Percentiles rank a stretch among this genome's conserved stretches.
These are phyloP conservation scores for Chalciporus piperatoides DNA, from an alignment of 1,284 basidiomycete genomes.

Conservation along the genomic window DNA sequence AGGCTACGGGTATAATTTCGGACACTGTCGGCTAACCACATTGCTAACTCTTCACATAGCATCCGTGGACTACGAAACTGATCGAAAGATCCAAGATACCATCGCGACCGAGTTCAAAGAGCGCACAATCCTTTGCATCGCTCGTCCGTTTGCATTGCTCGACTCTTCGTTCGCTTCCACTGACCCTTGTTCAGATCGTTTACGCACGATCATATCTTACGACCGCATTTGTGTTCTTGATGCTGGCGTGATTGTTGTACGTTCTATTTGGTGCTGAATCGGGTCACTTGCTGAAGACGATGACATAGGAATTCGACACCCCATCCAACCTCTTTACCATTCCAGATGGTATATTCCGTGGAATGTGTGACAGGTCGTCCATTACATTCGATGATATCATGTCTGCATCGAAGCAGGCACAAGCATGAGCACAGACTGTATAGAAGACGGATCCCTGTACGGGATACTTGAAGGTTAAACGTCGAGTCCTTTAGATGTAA, in stretches of 20 bases:
- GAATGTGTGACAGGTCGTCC: constrained; percentile 70
- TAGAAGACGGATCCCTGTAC: not conserved
- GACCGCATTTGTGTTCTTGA: constrained; percentile 77
- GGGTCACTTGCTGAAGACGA: not conserved
- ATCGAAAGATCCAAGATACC: constrained; percentile 83
- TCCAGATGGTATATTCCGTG: constrained; percentile 60
- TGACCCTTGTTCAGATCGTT: constrained; percentile 46
- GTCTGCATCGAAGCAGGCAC: constrained; percentile 10
- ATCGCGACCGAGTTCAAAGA: constrained; percentile 79
- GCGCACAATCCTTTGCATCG: constrained; percentile 78
- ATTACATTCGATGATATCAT: constrained; percentile 66
- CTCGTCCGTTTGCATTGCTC: constrained; percentile 45
- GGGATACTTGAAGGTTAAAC: no score
- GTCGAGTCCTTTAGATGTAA: not conserved
- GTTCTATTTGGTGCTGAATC: constrained; percentile 14
- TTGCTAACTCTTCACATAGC: constrained; percentile 36
- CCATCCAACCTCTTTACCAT: constrained; percentile 61
- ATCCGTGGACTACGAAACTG: constrained; percentile 80
- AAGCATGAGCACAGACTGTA: not conserved
- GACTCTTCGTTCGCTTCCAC: not conserved
- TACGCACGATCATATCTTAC: constrained; percentile 73
- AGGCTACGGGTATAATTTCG: constrained; percentile 51
- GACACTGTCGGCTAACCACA: not conserved
- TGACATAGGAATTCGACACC: constrained; percentile 61
- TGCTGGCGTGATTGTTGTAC: constrained; percentile 57